Evolutionary conservation across 306 rosid species (phyloP).

Genomic region (Lithocarpus polystachyus): DNA sequence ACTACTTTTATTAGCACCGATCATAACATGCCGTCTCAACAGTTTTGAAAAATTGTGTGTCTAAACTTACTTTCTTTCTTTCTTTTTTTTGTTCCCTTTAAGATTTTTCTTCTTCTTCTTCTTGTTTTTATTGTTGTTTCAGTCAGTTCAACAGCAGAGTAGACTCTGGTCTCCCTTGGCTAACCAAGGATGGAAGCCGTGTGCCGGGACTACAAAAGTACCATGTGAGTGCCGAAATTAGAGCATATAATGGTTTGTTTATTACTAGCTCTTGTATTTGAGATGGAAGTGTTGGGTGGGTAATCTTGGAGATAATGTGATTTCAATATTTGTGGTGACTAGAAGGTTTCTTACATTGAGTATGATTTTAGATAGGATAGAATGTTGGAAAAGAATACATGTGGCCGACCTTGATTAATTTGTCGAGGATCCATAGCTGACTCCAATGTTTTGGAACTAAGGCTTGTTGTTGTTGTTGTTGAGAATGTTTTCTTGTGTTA

Average conservation of each 20-base stretch:
- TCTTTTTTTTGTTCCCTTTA: not conserved
- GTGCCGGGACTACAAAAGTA: slow-evolving; percentile 41
- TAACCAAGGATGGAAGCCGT: slow-evolving; percentile 66
- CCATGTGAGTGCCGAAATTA: slow-evolving; percentile 52
- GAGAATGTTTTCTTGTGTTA: slow-evolving; percentile 2
- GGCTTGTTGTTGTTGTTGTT: too few species aligned
- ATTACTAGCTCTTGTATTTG: not conserved
- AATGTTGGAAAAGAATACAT: too few species aligned
- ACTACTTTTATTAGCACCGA: too few species aligned
- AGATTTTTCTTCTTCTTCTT: not conserved
- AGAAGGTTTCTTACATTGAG: too few species aligned
- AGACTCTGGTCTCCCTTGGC: slow-evolving; percentile 69
- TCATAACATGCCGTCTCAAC: too few species aligned
- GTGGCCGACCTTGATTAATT: too few species aligned
- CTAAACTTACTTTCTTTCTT: slow-evolving; percentile 10
- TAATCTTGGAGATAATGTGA: not conserved
- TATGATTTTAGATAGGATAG: too few species aligned
- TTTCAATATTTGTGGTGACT: not conserved
- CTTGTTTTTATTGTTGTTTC: not conserved
- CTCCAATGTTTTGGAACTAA: too few species aligned
- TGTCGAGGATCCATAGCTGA: too few species aligned
- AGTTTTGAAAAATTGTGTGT: not conserved
- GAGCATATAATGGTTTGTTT: not conserved
- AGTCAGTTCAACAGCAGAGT: slow-evolving; percentile 58
- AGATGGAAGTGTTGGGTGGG: not conserved